These are phyloP conservation scores for Babesia caballi DNA, from an alignment of 169 alveolate species.

Conservation along the genomic window DNA sequence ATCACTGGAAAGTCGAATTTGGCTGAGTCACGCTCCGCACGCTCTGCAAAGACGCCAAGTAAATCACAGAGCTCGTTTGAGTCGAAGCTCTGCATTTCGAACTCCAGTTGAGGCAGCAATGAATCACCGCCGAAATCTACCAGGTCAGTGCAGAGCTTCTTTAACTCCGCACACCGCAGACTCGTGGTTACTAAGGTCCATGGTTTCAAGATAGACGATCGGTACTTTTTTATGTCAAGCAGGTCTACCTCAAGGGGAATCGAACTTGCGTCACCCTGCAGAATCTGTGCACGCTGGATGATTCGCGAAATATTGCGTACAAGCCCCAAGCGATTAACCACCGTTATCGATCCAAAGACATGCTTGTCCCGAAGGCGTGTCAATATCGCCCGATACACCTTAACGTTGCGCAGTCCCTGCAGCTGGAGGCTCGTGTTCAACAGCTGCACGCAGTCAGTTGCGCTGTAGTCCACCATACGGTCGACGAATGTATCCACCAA, in stretches of 20 bases:
- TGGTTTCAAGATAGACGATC: slow-evolving; percentile 36
- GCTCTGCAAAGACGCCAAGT: slow-evolving; percentile 53
- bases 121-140: slow-evolving; percentile 46
- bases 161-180: slow-evolving; percentile 9
- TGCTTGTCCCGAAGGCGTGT: slow-evolving; percentile 47
- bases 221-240: slow-evolving; percentile 23
- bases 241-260: slow-evolving; percentile 22
- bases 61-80: slow-evolving; percentile 48
- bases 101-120: slow-evolving; percentile 61
- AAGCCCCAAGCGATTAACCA: slow-evolving; percentile 52
- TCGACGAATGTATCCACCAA: slow-evolving; percentile 43
- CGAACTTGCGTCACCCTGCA: slow-evolving; percentile 10
- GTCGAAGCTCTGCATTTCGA: slow-evolving; percentile 49
- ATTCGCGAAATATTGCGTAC: slow-evolving; percentile 45
- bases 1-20: slow-evolving; percentile 58
- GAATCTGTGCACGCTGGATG: slow-evolving; percentile 29
- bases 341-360: slow-evolving; percentile 35
- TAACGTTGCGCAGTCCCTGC: slow-evolving; percentile 47
- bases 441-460: slow-evolving; percentile 59
- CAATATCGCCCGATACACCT: slow-evolving; percentile 34
- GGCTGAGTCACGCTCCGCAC: slow-evolving; percentile 49
- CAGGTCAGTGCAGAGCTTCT: slow-evolving; percentile 20
- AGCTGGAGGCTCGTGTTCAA: slow-evolving; percentile 53
- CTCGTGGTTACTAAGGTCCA: slow-evolving; percentile 42
- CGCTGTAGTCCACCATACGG: slow-evolving; percentile 60